Conservation (phyloP, 2,329 filamentous ascomycete species). For the Hymenoscyphus fructigenus region DNA sequence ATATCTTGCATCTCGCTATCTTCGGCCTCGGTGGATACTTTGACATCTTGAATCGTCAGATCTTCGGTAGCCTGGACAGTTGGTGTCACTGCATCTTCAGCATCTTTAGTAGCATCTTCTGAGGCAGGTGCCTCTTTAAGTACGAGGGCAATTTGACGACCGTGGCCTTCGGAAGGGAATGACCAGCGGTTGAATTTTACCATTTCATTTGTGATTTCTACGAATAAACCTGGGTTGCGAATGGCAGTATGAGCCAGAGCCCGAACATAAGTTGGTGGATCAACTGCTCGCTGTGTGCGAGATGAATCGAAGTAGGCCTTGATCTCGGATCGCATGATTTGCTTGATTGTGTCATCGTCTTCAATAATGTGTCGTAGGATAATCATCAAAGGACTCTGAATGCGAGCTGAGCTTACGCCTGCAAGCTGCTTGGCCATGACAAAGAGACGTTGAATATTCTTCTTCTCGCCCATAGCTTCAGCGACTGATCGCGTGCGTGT, state of each 20-base stretch:
- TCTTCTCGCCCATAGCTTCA: conserved; percentile 76
- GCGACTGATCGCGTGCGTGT: conserved; percentile 78
- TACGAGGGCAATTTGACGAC: conserved; percentile 44
- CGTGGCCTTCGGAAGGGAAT: conserved; percentile 37
- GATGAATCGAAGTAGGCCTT: conserved; percentile 66
- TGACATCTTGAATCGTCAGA: conserved; percentile 48
- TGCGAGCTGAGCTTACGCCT: conserved; percentile 71
- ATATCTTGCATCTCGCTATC: conserved; percentile 64
- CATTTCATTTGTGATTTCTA: conserved; percentile 83
- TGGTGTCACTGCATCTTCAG: conserved; percentile 35
- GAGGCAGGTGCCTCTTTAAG: conserved; percentile 29
- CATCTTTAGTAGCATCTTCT: conserved; percentile 18
- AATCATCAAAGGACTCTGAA: conserved; percentile 67
- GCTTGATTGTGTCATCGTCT: conserved; percentile 85
- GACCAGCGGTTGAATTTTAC: conserved; percentile 68
- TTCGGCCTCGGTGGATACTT: conserved; percentile 57
- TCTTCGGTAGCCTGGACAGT: conserved; percentile 38
- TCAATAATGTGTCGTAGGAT: conserved; percentile 91
- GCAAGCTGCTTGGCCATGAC: conserved; percentile 93
- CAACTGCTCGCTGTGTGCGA: conserved; percentile 55
- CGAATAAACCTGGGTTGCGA: conserved; percentile 80
- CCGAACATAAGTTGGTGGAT: conserved; percentile 72
- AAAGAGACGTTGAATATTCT: conserved; percentile 85
- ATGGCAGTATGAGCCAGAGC: conserved; percentile 77
- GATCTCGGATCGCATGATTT: conserved; percentile 91